Evolutionary conservation across 805 yeast species (phyloP).

Genomic region (Wickerhamomyces pijperi): DNA sequence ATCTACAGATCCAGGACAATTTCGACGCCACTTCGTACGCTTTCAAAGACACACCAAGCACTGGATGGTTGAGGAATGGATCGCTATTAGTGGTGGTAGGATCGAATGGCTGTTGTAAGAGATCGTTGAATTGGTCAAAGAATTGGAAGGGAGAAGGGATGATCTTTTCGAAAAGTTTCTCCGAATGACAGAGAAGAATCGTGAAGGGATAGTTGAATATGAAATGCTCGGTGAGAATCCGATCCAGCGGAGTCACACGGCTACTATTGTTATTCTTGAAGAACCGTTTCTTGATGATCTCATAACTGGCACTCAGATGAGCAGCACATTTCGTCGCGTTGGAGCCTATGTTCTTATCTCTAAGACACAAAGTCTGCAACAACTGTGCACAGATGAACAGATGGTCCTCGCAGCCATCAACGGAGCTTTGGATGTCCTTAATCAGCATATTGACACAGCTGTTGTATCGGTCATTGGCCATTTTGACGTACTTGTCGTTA

Average conservation of each 20-base stretch:
- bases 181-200: constrained; percentile 15
- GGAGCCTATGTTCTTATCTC: constrained; percentile 17
- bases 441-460: constrained; percentile 11
- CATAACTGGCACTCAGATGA: constrained; percentile 17
- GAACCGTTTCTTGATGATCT: constrained; percentile 16
- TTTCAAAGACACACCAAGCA: constrained; percentile 11
- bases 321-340: constrained; percentile 18
- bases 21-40: constrained; percentile 14
- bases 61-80: constrained; percentile 16
- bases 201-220: constrained; percentile 16
- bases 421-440: constrained; percentile 10
- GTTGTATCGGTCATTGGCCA: constrained; percentile 12
- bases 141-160: constrained; percentile 17
- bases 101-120: constrained; percentile 5
- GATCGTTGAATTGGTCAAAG: constrained; percentile 13
- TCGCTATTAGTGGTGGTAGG: constrained; percentile 3
- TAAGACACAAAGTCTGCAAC: constrained; percentile 16
- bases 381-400: constrained; percentile 17
- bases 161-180: constrained; percentile 7
- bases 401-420: constrained; percentile 15
- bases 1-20: constrained; percentile 14
- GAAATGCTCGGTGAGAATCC: constrained; percentile 15
- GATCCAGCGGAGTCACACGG: constrained; percentile 10
- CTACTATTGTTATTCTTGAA: constrained; percentile 1
- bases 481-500: constrained; percentile 9